phyloP scores from a whole-genome alignment of 148 eudicot genomes.

The Polygonum maritimum region DNA sequence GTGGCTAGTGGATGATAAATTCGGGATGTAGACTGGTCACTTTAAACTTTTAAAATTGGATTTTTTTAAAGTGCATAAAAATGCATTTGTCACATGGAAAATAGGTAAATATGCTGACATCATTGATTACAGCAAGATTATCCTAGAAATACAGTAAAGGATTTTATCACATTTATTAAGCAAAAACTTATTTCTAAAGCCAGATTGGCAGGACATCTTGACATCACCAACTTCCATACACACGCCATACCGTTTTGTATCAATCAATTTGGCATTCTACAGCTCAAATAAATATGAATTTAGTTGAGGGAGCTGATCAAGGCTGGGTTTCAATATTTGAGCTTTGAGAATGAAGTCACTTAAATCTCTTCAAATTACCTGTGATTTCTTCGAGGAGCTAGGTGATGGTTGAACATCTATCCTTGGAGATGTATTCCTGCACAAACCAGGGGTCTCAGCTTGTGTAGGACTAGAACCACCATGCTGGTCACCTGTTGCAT shows the following conservation, averaged over 20 bases:
- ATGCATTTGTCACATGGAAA: not conserved
- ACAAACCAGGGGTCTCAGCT: constrained; percentile 30
- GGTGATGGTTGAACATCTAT: constrained; percentile 34
- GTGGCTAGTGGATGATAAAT: not conserved
- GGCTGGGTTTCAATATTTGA: not conserved
- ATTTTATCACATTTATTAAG: not conserved
- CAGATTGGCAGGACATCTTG: not conserved
- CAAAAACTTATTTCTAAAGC: not conserved
- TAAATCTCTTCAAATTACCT: constrained; percentile 22
- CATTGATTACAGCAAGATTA: not conserved
- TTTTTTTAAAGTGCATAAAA: not conserved
- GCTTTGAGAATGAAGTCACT: not conserved
- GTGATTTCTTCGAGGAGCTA: constrained; percentile 32
- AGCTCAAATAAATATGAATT: not conserved
- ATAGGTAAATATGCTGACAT: not conserved
- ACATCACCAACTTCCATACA: not conserved
- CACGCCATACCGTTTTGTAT: not conserved
- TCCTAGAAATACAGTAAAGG: not conserved
- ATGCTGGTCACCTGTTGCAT: constrained; percentile 27
- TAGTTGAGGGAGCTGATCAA: constrained; percentile 6
- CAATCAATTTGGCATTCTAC: not conserved
- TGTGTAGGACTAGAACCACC: constrained; percentile 27
- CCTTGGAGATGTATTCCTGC: constrained; percentile 23
- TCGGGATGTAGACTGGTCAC: not conserved
- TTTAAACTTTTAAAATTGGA: not conserved